Evolutionary conservation across 139 green algal genomes (phyloP).

Genomic region (Coelastrella sp.): DNA sequence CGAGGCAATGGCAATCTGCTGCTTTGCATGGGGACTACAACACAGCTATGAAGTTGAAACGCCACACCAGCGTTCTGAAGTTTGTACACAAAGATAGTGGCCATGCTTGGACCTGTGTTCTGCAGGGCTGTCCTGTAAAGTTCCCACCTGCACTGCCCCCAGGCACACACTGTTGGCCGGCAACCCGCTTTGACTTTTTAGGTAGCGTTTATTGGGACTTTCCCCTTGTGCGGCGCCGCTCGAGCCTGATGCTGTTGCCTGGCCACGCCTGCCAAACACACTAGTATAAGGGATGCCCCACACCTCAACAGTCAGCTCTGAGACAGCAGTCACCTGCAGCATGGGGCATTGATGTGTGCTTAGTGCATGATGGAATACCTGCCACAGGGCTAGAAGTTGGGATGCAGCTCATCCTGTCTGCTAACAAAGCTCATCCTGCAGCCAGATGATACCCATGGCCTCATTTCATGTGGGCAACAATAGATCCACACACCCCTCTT

Average conservation of each 20-base stretch:
- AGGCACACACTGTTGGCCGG: conserved; percentile 30
- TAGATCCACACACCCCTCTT: no score
- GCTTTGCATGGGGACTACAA: no score
- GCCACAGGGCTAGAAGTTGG: no score
- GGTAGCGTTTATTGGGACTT: not conserved
- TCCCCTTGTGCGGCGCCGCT: not conserved
- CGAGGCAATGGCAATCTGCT: not conserved
- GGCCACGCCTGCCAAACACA: conserved; percentile 34
- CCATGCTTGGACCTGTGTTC: no score
- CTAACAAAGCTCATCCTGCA: no score
- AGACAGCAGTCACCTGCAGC: conserved; percentile 45
- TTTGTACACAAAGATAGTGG: no score
- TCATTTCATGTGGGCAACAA: no score
- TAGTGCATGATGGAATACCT: no score
- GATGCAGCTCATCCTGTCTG: no score
- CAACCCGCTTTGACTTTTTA: conserved; percentile 56
- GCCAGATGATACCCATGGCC: no score
- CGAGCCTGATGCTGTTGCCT: not conserved
- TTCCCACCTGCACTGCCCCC: conserved; percentile 6
- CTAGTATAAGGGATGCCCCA: conserved; percentile 63
- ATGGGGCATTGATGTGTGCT: not conserved
- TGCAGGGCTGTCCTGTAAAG: not conserved
- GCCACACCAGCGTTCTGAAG: no score
- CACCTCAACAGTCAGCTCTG: conserved; percentile 78
- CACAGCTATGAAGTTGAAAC: no score